These are phyloP conservation scores for Aureobasidium vineae DNA, from an alignment of 2,329 filamentous ascomycete species.

Conservation along the genomic window DNA sequence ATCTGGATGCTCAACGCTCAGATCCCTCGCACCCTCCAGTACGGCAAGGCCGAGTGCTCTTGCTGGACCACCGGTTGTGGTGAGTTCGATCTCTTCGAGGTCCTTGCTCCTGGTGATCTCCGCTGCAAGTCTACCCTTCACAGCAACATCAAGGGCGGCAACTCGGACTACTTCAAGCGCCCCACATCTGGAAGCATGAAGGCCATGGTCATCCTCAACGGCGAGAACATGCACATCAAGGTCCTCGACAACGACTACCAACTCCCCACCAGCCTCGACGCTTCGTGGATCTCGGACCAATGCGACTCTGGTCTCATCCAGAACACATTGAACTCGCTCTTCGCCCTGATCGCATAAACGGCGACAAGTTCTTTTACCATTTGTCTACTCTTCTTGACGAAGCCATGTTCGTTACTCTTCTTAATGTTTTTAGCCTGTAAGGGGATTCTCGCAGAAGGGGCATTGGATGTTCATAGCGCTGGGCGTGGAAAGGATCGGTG, in stretches of 20 bases:
- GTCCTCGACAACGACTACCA: slow-evolving; percentile 43
- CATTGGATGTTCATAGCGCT: slow-evolving; percentile 26
- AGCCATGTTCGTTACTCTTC: not conserved
- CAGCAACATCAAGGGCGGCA: slow-evolving; percentile 59
- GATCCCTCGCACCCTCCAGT: slow-evolving; percentile 69
- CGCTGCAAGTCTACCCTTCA: slow-evolving; percentile 71
- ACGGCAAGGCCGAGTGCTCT: slow-evolving; percentile 61
- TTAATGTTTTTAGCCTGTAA: not conserved
- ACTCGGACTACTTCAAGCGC: slow-evolving; percentile 69
- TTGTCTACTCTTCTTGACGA: slow-evolving; percentile 13
- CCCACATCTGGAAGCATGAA: slow-evolving; percentile 61
- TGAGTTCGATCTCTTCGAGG: slow-evolving; percentile 74
- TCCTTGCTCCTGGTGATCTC: slow-evolving; percentile 62
- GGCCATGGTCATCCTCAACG: slow-evolving; percentile 62
- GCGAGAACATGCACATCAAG: slow-evolving; percentile 58
- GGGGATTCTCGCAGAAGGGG: not conserved
- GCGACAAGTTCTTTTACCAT: not conserved
- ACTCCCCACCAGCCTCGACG: slow-evolving; percentile 40
- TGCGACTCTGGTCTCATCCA: slow-evolving; percentile 36
- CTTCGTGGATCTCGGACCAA: slow-evolving; percentile 39
- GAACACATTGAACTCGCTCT: slow-evolving; percentile 43
- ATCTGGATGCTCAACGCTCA: slow-evolving; percentile 73
- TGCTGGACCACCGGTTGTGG: slow-evolving; percentile 71
- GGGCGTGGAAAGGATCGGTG: slow-evolving; percentile 8
- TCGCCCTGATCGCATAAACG: slow-evolving; percentile 31